Conservation (phyloP, 108 stramenopile species). For the Nitzschia sp. region DNA sequence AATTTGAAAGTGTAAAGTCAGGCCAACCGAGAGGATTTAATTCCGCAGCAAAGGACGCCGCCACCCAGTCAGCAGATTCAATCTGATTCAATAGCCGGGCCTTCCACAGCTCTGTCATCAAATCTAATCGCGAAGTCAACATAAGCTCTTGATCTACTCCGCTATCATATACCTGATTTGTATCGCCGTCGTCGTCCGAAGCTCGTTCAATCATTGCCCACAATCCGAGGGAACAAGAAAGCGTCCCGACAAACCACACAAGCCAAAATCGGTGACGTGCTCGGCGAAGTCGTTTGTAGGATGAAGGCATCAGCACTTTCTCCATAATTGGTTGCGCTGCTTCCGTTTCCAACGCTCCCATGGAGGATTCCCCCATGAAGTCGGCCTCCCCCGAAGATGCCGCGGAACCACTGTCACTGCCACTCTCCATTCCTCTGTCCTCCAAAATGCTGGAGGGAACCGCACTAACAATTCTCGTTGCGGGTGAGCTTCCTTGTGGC, state of each 20-base stretch:
- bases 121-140: background rate
- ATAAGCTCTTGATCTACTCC: background rate
- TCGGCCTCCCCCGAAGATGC: background rate
- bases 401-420: background rate
- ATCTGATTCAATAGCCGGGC: background rate
- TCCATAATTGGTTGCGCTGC: background rate
- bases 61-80: background rate
- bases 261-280: conserved; percentile 11
- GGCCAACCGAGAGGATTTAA: background rate
- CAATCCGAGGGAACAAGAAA: background rate
- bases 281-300: background rate
- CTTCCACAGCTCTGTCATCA: conserved; percentile 7
- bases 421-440: too few relatives aligned
- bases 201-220: conserved; percentile 9
- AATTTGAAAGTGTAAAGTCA: background rate
- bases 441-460: too few relatives aligned
- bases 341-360: background rate
- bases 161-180: background rate
- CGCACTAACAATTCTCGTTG: too few relatives aligned
- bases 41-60: background rate
- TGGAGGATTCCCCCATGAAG: background rate
- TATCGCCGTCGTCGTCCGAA: background rate
- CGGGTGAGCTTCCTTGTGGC: too few relatives aligned
- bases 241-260: conserved; percentile 9
- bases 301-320: background rate